Percentiles rank a stretch among this genome's conserved stretches.
Conservation (phyloP, 2,329 filamentous ascomycete genomes). For the Pestalotiopsis sp. region DNA sequence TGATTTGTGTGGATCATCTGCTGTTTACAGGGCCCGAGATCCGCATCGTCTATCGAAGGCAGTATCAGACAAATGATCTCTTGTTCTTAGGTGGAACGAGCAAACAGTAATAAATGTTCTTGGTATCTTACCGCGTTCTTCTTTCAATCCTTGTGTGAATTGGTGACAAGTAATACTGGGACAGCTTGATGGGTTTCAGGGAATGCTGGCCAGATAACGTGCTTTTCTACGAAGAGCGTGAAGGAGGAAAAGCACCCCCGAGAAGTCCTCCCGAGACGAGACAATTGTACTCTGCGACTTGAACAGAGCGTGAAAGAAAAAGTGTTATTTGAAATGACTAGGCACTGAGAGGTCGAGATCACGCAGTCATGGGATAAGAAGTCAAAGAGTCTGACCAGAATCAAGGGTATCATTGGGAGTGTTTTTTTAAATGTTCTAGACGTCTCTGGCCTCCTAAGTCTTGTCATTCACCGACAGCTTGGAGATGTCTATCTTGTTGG, state of each 20-base stretch:
- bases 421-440: neutral
- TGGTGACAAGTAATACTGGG: neutral
- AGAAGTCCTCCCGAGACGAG: too few relatives aligned
- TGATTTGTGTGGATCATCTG: constrained; percentile 8
- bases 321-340: neutral
- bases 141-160: neutral
- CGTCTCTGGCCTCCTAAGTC: constrained; percentile 14
- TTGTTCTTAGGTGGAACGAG: constrained; percentile 10
- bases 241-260: too few relatives aligned
- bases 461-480: constrained; percentile 25
- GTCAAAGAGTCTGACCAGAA: neutral
- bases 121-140: neutral
- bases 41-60: constrained; percentile 2
- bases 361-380: neutral
- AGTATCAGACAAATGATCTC: constrained; percentile 6
- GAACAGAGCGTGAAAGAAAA: too few relatives aligned
- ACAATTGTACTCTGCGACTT: too few relatives aligned
- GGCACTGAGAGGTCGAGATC: neutral
- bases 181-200: neutral
- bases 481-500: constrained; percentile 21
- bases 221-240: neutral
- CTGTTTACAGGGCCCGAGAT: neutral
- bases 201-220: neutral
- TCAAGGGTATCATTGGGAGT: constrained; percentile 14
- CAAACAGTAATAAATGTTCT: constrained; percentile 8